Evolutionary conservation across 2,329 filamentous ascomycete genomes (phyloP), one percentile per base, ranked within the genome.

Genomic region (Aureobasidium subglaciale): DNA sequence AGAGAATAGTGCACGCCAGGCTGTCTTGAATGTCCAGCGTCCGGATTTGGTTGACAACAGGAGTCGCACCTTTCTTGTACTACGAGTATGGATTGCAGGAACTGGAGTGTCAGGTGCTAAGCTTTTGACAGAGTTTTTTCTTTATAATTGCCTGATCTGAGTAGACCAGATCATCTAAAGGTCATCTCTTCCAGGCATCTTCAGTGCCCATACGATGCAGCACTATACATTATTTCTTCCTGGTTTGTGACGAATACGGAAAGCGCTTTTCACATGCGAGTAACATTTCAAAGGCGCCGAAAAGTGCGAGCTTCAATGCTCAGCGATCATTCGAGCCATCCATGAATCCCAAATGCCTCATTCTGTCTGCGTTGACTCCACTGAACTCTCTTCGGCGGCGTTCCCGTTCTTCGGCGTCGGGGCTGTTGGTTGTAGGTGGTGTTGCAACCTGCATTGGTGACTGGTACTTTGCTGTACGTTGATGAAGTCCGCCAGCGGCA

Each of bases 371-470:
- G 46, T 70, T 69, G 63, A 70, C 67, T 29, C 66, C 65, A 13
- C 63, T 63, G 41, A 63, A 69, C 18, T 64, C 60, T 30, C 58
- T 57, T 4, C 58, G 52, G n/a, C 37, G 30, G 56, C 65, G 65
- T 58, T 60, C 30, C 59, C 65, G 60, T 16, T 64, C 61, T 30
- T 65, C 63, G 37, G 67, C 66, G 22, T 70, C 64, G 7, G 67
- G 67, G n/a, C 67, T 68, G 54, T 65, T 66, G 4, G 67, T 70
- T 1, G 68, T 70, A 2, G 68, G 68, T 27, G 69, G 75, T 9
- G 74, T 78, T 4, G 74, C 75, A 20, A 74, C 70, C 59, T 77
- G 75, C 61, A 68, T 67, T 9, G 71, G 70, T 56, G 37, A 42
- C 30, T 54, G 29, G 20, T 42, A 60, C 56, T 24, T 60, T 58